A percentile compares a stretch with the other conserved stretches of the same genome.
Evolutionary conservation across 768 basidiomycete species (phyloP).

Genomic region (Phanerochaete sordida): DNA sequence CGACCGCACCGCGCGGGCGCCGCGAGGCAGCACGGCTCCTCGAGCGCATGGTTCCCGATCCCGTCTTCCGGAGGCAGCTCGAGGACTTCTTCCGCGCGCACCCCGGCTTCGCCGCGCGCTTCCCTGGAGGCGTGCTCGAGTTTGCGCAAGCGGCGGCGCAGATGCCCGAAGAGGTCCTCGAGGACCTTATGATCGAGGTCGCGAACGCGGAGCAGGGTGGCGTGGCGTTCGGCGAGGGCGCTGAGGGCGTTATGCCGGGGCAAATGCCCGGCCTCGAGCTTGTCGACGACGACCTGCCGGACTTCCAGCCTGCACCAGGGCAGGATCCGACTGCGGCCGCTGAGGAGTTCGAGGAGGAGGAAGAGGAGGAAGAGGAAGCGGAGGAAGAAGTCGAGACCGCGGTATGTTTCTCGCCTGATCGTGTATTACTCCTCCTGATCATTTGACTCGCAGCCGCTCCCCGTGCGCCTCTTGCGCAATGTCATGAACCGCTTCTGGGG

Average conservation of each 20-base stretch:
- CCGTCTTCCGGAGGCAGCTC: constrained; percentile 52
- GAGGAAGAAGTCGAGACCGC: constrained; percentile 45
- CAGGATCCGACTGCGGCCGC: constrained; percentile 35
- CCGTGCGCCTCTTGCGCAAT: constrained; percentile 54
- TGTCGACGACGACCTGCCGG: constrained; percentile 30
- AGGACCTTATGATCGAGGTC: constrained; percentile 53
- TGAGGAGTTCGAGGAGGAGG: constrained; percentile 40
- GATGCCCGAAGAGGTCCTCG: constrained; percentile 42
- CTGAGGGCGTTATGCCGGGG: constrained; percentile 34
- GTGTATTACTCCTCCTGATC: background rate
- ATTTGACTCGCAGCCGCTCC: constrained; percentile 45
- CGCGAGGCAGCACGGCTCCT: constrained; percentile 50
- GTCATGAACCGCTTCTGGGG: constrained; percentile 61
- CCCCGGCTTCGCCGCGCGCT: constrained; percentile 49
- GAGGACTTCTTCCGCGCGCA: constrained; percentile 58
- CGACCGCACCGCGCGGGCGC: constrained; percentile 35
- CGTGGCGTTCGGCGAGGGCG: constrained; percentile 26
- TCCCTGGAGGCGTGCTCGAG: constrained; percentile 64
- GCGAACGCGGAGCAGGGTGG: constrained; percentile 35
- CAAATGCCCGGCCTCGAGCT: constrained; percentile 41
- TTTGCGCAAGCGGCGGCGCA: constrained; percentile 52
- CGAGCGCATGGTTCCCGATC: constrained; percentile 56
- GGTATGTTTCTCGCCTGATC: constrained; percentile 32
- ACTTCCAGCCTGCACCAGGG: constrained; percentile 22
- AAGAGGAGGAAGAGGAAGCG: constrained; percentile 43